Evolutionary conservation across 2,329 filamentous ascomycete species (phyloP), one percentile per base, ranked within the genome.

Genomic region (Neurospora sp.): DNA sequence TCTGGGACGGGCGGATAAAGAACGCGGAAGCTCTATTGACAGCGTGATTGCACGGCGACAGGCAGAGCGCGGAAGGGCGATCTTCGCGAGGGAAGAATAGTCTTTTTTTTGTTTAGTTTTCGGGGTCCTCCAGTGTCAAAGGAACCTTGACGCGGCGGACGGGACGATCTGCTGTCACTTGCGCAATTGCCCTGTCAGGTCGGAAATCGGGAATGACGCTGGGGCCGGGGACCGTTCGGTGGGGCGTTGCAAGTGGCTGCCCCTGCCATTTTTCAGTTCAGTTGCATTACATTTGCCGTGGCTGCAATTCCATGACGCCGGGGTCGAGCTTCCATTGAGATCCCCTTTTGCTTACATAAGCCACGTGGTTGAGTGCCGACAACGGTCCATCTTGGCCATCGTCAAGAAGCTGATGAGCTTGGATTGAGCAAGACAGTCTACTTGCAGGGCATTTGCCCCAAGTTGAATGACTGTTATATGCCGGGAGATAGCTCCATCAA

Each of bases 181-280:
- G 52, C 52, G 52, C 52, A 62, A 62, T 62, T 62, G 23, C n/a
- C 33, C 33, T 36, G 33, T 17, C 23, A 9, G 3, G 23, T 36
- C 52, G 28, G 52, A 33, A 33, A 62, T 33, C 23, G 52, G 23
- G 52, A 58, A 62, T 62, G 23, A 33, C 52, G 52, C 23, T 62
- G 23, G 46, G 46, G 23, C 46, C 46, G 13, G 43, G 43, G 43
- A 33, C 3, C 13, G 23, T 33, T 28, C 3, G 71, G 69, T 7
- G 66, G 36, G 4, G 71, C 68, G 3, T 19, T 40, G 58, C 23
- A 28, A 66, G 43, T 67, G 70, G 67, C 77, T 28, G 43, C 43
- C 43, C 43, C 43, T 52, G 43, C 43, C 11, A 15, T 28, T 52
- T 19, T 28, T 52, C 19, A 3, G 43, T 28, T 52, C 19, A 23